Evolutionary conservation across 306 rosid genomes (phyloP).

Genomic region (Morella rubra): DNA sequence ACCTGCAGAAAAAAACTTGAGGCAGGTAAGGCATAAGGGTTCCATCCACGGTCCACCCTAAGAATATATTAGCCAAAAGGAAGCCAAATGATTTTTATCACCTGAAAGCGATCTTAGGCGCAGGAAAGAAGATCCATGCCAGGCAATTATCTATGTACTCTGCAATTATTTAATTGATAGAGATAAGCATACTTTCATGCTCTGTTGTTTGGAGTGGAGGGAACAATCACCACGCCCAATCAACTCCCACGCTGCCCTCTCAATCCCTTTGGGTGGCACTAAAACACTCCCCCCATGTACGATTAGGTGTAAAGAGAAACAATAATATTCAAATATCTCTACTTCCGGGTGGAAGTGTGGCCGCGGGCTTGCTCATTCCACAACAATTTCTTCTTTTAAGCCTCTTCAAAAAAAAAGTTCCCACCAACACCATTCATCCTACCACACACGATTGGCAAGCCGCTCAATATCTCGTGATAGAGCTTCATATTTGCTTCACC

Average conservation of each 20-base stretch:
- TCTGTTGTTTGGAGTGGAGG: slow-evolving; percentile 86
- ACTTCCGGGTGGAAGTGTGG: no score
- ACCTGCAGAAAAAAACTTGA: no score
- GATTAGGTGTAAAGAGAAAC: slow-evolving; percentile 38
- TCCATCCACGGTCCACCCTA: slow-evolving; percentile 7
- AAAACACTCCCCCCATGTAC: slow-evolving; percentile 35
- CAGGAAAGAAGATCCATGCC: slow-evolving; percentile 64
- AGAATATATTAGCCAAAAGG: slow-evolving; percentile 21
- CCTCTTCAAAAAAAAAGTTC: slow-evolving; percentile 19
- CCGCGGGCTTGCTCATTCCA: no score
- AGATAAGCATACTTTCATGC: slow-evolving; percentile 45
- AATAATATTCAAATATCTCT: no score
- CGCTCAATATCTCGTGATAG: no score
- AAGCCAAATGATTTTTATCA: slow-evolving; percentile 65
- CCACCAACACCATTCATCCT: no score
- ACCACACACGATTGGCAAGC: no score
- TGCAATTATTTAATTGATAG: slow-evolving; percentile 33
- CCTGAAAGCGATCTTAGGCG: slow-evolving; percentile 68
- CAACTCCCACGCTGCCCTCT: slow-evolving; percentile 32
- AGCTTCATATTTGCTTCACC: no score
- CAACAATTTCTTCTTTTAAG: neutral
- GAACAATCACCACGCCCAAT: slow-evolving; percentile 73
- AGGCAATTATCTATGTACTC: slow-evolving; percentile 28
- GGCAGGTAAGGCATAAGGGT: slow-evolving; percentile 28
- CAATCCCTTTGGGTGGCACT: slow-evolving; percentile 66